Evolutionary conservation across 768 basidiomycete genomes (phyloP).

Genomic region (Cystofilobasidium macerans): DNA sequence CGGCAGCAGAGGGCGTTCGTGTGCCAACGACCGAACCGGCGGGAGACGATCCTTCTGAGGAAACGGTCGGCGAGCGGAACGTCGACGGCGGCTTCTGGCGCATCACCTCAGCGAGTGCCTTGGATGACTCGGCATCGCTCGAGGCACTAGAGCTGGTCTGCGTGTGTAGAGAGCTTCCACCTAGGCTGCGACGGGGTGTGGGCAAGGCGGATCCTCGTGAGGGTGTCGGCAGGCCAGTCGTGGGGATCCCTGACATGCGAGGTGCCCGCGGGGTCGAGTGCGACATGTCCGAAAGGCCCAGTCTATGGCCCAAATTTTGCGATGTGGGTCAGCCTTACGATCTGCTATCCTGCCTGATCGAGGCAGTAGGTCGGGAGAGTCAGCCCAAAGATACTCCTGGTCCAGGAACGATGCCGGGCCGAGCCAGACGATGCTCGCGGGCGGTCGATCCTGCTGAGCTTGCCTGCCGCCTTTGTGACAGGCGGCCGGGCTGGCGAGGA

Average conservation of each 20-base stretch:
- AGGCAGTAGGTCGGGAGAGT: no score
- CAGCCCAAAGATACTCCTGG: no score
- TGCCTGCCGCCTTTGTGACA: no score
- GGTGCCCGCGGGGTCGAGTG: slow-evolving; percentile 9
- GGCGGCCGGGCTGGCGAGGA: no score
- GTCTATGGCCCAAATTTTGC: no score
- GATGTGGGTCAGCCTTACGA: no score
- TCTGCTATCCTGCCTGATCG: no score
- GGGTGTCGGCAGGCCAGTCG: slow-evolving; percentile 21
- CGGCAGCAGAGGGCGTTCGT: background rate
- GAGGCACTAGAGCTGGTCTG: background rate
- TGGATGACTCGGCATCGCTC: slow-evolving; percentile 7
- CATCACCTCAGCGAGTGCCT: slow-evolving; percentile 14
- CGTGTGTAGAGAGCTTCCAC: background rate
- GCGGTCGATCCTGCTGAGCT: no score
- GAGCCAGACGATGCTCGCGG: no score
- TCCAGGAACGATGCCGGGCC: no score
- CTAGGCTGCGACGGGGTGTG: slow-evolving; percentile 13
- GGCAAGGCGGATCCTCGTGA: slow-evolving; percentile 12
- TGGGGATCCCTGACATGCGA: slow-evolving; percentile 14
- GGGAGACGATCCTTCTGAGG: background rate
- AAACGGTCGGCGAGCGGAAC: slow-evolving; percentile 9
- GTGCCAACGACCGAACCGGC: slow-evolving; percentile 1
- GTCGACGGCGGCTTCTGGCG: slow-evolving; percentile 18
- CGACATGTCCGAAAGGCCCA: background rate